Percentiles rank a stretch among this genome's conserved stretches.
These are phyloP conservation scores for Fomitopsis serialis DNA, from an alignment of 768 basidiomycete species.

Conservation along the genomic window DNA sequence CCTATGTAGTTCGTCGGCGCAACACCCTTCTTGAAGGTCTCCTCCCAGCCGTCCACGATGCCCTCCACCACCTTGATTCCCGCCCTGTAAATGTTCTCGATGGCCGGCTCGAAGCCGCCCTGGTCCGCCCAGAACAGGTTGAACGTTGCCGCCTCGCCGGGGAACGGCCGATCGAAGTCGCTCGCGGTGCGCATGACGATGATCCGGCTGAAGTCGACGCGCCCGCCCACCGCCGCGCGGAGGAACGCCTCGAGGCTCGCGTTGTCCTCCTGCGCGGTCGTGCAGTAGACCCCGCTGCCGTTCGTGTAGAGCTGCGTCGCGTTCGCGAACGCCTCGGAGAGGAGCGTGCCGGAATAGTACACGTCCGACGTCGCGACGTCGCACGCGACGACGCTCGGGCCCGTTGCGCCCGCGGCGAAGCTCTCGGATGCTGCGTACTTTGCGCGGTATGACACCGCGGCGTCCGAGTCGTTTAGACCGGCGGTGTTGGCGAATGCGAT, in stretches of 20 bases:
- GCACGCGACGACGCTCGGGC: constrained; percentile 28
- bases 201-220: constrained; percentile 32
- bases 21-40: constrained; percentile 28
- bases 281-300: constrained; percentile 26
- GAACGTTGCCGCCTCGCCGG: constrained; percentile 18
- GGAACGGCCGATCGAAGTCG: constrained; percentile 26
- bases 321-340: constrained; percentile 32
- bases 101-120: constrained; percentile 28
- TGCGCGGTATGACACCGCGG: constrained; percentile 26
- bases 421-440: constrained; percentile 18
- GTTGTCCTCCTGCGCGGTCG: constrained; percentile 37
- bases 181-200: constrained; percentile 32
- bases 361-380: constrained; percentile 34
- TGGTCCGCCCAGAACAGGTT: constrained; percentile 23
- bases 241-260: constrained; percentile 33
- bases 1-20: constrained; percentile 26
- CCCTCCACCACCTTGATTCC: constrained; percentile 31
- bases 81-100: constrained; percentile 32
- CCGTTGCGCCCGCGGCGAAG: constrained; percentile 25
- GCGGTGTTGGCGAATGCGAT: constrained; percentile 24
- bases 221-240: constrained; percentile 26
- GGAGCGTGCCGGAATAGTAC: constrained; percentile 31
- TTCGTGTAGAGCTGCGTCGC: constrained; percentile 31
- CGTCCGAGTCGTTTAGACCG: constrained; percentile 27
- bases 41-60: constrained; percentile 31